Evolutionary conservation across 1,139 yeast species (phyloP), one percentile per base, ranked within the genome.

Genomic region (Zygoascus hellenicus): DNA sequence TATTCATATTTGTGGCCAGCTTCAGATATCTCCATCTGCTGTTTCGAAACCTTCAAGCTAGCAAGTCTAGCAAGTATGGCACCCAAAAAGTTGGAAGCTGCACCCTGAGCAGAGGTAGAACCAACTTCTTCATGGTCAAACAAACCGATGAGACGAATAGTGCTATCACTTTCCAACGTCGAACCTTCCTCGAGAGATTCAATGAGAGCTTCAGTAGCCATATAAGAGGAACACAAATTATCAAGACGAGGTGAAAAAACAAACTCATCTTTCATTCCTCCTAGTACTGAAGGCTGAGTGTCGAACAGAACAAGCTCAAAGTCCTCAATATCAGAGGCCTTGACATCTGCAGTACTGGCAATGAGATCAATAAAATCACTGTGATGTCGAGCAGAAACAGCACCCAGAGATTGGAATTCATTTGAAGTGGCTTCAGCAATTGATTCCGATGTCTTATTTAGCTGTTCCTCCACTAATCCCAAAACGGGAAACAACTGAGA

Each of bases 41-140:
- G 6, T 22, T 22, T 4, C 4, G 26, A 22, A 22, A 22, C 26
- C 26, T 7, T 22, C 26, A 22, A 22, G 26, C 26, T 22, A 0
- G 89, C 76, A 47, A 89, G 66, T 58, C 96, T 77, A 49, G 76
- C 78, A 46, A 89, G 65, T 9, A 86, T 74, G 56, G 89, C 88
- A 14, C 94, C 94, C 47, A 92, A 70, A 62, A 92, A 85, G 47
- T 90, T 83, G 2, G 97, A 89, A 60, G 87, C 92, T 1, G 98
- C 98, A 53, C 98, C 98, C 65, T 92, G 97, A 9, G 96, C 96
- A 32, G 96, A 84, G 9, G 80, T 73, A 3, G 96, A 88, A 0
- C 98, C 98, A 57, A 92, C 77, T 67, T 90, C 98, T 67, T 92
- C 98, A 65, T 92, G 97, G 65, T 90, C 97, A 65, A 90, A 90